Conservation (phyloP, 495 filamentous ascomycete species). For the Cercophora newfieldiana region DNA sequence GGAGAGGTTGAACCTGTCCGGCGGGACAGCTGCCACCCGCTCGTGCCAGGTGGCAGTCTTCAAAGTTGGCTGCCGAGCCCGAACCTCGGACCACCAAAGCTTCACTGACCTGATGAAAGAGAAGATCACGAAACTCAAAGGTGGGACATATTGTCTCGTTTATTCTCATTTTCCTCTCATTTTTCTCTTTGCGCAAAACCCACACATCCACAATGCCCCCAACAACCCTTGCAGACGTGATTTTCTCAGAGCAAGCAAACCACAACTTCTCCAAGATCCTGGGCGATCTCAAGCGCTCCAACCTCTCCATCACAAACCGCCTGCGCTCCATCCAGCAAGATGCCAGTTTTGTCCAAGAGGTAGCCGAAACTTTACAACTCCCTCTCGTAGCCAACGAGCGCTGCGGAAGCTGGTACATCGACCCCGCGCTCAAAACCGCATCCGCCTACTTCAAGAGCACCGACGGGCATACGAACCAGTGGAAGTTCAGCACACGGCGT, state of each 20-base stretch:
- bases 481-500: conserved; percentile 81
- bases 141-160: neutral
- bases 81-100: neutral
- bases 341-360: conserved; percentile 62
- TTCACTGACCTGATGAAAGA: neutral
- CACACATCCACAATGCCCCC: conserved; percentile 19
- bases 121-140: neutral
- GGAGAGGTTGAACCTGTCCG: neutral
- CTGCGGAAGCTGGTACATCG: conserved; percentile 95
- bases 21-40: neutral
- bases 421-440: conserved; percentile 60
- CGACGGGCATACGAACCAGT: conserved; percentile 87
- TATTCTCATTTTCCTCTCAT: neutral
- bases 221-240: conserved; percentile 40
- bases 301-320: conserved; percentile 77
- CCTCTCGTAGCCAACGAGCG: conserved; percentile 91
- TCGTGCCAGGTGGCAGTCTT: neutral
- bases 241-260: conserved; percentile 53
- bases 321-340: conserved; percentile 71
- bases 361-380: conserved; percentile 53
- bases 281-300: conserved; percentile 64
- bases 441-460: conserved; percentile 97
- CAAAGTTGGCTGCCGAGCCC: neutral
- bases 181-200: neutral
- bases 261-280: conserved; percentile 56